phyloP scores from a whole-genome alignment of 2,329 filamentous ascomycete genomes.

The Laburnicola sp. region DNA sequence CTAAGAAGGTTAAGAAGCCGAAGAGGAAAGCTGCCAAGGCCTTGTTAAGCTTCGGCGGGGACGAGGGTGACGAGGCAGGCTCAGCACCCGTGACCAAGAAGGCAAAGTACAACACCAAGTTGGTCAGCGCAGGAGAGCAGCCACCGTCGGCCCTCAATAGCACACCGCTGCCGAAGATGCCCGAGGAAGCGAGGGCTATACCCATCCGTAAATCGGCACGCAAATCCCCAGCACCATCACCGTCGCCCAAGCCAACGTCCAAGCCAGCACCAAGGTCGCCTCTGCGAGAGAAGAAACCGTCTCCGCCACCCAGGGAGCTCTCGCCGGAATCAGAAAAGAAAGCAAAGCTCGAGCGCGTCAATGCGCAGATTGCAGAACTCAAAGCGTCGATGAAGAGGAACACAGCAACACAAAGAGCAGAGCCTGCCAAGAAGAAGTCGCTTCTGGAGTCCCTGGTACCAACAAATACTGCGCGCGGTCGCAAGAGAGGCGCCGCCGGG shows the following conservation, averaged over 20 bases:
- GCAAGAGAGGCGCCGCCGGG: conserved; percentile 67
- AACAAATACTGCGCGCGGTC: conserved; percentile 67
- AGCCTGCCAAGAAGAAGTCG: conserved; percentile 57
- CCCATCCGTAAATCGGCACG: conserved; percentile 36
- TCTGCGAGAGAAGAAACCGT: conserved; percentile 20
- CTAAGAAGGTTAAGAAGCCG: conserved; percentile 52
- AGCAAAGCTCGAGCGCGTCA: conserved; percentile 66
- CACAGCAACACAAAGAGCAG: conserved; percentile 33
- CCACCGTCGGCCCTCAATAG: conserved; percentile 47
- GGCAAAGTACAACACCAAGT: conserved; percentile 75
- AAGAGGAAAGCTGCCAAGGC: conserved; percentile 78
- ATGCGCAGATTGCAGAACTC: conserved; percentile 77
- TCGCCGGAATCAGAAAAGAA: conserved; percentile 45
- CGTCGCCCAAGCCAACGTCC: conserved; percentile 25
- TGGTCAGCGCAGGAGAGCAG: conserved; percentile 58
- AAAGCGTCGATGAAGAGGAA: conserved; percentile 80
- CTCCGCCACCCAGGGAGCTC: conserved; percentile 42
- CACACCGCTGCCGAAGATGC: conserved; percentile 22
- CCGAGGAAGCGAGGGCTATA: conserved; percentile 29
- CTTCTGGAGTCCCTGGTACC: conserved; percentile 75
- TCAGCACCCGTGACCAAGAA: conserved; percentile 68
- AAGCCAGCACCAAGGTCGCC: conserved; percentile 19
- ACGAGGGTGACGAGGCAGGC: conserved; percentile 62
- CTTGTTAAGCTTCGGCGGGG: conserved; percentile 72
- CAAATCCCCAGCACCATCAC: conserved; percentile 30